Base-by-base conservation (phyloP, 495 filamentous ascomycete genomes). In the Hypoxylon subgilvum region DNA sequence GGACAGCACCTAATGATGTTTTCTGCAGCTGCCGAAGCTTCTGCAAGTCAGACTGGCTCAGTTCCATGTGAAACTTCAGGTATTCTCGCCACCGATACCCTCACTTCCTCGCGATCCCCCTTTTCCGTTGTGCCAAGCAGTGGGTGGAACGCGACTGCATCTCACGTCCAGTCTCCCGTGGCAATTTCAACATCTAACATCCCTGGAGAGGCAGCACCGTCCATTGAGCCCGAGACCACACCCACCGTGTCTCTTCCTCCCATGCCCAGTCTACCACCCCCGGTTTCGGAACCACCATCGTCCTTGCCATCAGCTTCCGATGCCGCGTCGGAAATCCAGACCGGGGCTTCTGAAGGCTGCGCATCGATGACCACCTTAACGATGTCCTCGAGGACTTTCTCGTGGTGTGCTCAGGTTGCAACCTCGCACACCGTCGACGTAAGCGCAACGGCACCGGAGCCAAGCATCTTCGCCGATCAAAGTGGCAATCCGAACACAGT, bases 341-440 rank as follows among this genome's bases (percentile, higher is more conserved):
- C 60, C 0, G 63, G 58, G 8, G 43, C 42, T 31, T 28, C 57
- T n/a, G 36, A 50, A 9, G 61, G 14, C 39, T 69, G 67, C 34
- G 23, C 64, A 13, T 44, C 44, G 2, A 65, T 67, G 64, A 69
- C 67, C 13, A 65, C 67, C 14, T 19, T 69, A 43, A 60, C 62
- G 13, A 57, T 69, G 46, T 55, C 40, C 6, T 65, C 64, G 27
- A 65, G 59, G 32, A 69, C 64, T 1, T 67, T 67, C 16, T 67
- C 64, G n/a, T 69, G 67, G 67, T 69, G 67, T 51, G 60, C 45
- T 36, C 61, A 65, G 41, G 50, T 69, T 14, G 56, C 59, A 38
- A 49, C 64, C 34, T 18, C 49, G 9, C 44, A 45, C 4, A 43
- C 41, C 12, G 19, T 36, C 39, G 47, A 9, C 13, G 27, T 21